Conservation (phyloP, 768 basidiomycete genomes). For the Lactarius akahatsu region DNA sequence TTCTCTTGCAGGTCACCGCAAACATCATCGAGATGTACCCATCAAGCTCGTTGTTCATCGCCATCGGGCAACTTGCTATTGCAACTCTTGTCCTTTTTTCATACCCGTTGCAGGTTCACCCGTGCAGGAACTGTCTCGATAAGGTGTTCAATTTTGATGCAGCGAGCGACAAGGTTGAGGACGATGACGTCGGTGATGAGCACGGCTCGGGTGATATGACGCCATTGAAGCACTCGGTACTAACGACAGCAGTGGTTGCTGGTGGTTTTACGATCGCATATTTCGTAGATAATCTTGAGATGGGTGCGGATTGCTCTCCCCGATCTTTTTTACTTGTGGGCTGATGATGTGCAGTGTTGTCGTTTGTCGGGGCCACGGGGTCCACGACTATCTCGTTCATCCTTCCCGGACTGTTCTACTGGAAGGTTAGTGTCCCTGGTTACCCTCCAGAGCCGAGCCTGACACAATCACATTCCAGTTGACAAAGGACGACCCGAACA, state of each 20-base stretch:
- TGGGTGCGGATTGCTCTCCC: conserved; percentile 51
- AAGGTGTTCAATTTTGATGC: conserved; percentile 67
- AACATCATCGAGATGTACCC: conserved; percentile 97
- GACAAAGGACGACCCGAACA: conserved; percentile 61
- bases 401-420: conserved; percentile 89
- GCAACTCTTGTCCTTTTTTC: conserved; percentile 87
- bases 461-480: conserved; percentile 44
- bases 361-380: conserved; percentile 95
- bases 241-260: conserved; percentile 66
- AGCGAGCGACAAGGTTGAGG: conserved; percentile 38
- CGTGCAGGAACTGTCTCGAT: conserved; percentile 88
- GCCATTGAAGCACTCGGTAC: conserved; percentile 59
- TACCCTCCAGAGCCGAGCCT: background rate
- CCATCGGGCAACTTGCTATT: conserved; percentile 90
- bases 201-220: conserved; percentile 70
- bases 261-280: conserved; percentile 72
- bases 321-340: background rate
- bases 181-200: conserved; percentile 47
- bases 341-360: conserved; percentile 59
- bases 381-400: conserved; percentile 98
- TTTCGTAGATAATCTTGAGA: conserved; percentile 71
- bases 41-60: conserved; percentile 86
- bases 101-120: conserved; percentile 93
- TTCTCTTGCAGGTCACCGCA: conserved; percentile 61
- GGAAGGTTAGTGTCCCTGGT: conserved; percentile 59